Evolutionary conservation across 2,329 filamentous ascomycete species (phyloP), one percentile per base, ranked within the genome.

Genomic region (Colletotrichum cordylinicola): DNA sequence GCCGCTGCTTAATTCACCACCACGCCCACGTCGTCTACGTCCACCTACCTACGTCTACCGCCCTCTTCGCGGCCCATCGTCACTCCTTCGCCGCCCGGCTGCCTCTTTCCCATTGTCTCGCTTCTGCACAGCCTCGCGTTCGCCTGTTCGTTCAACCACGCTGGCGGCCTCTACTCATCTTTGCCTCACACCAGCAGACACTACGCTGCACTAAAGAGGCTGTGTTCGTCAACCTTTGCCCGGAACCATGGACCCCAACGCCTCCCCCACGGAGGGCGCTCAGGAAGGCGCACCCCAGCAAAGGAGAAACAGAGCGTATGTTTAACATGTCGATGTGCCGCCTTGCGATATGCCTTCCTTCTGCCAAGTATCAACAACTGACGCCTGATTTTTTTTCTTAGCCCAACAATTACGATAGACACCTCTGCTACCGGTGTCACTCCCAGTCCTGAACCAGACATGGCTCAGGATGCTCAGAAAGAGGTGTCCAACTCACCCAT

Each of bases 361-460:
- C n/a, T n/a, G 58, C 58, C 24, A 60, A 37, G n/a, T 64, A 27
- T 37, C 33, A 29, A 43, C 64, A 75, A 31, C 76, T 79, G 72
- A 80, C 74, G 67, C 68, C 55, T 29, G 60, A 2, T 33, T 55
- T 12, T 33, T 55, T 12, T 33, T 8, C 15, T 27, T 75, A 90
- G 89, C 56, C 89, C 89, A 43, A 90, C 89, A 69, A 90, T 90
- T 75, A 91, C 88, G 67, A 90, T 91, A 69, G 88, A 90, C 78
- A 90, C 89, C 15, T 87, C 88, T 10, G 87, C 85, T 56, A 67
- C 69, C 74, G 82, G 83, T 75, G 82, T 80, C 69, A 75, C 80
- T 71, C 78, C 81, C 56, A 79, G 75, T 61, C 77, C 81, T 18
- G 60, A 79, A 71, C 70, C 81, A 69, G 80, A 82, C 48, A 82